These are phyloP conservation scores for Ceratobasidium sp. DNA, from an alignment of 1,284 basidiomycete species.

Conservation along the genomic window DNA sequence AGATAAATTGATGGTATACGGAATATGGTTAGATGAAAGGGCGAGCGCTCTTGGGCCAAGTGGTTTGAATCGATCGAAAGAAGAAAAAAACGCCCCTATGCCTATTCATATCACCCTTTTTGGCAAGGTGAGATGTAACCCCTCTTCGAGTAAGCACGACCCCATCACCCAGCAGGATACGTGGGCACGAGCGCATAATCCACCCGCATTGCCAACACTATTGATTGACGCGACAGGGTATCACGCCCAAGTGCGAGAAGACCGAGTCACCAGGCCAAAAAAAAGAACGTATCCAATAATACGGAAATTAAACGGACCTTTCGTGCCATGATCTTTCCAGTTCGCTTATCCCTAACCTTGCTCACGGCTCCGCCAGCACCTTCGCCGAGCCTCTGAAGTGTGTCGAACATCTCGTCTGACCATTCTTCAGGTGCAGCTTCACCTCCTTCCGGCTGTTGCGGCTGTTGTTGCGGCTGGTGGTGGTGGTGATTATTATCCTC, in stretches of 20 bases:
- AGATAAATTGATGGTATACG: not conserved
- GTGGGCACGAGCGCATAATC: not conserved
- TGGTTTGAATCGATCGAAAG: not conserved
- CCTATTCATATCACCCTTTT: slow-evolving; percentile 6
- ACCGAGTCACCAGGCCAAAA: no score
- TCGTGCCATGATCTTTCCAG: slow-evolving; percentile 84
- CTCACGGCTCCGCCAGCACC: slow-evolving; percentile 96
- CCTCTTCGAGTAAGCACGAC: not conserved
- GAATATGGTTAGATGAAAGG: not conserved
- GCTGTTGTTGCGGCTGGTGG: no score
- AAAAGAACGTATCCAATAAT: not conserved
- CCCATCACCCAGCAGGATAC: not conserved
- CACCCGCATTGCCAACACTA: no score
- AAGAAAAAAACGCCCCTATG: not conserved
- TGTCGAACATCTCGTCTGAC: slow-evolving; percentile 75
- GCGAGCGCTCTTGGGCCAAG: not conserved
- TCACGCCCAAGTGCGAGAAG: no score
- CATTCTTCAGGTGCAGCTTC: slow-evolving; percentile 50
- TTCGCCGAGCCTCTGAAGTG: slow-evolving; percentile 82
- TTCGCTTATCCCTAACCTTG: slow-evolving; percentile 83
- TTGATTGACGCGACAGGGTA: no score
- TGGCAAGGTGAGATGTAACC: not conserved
- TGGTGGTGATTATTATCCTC: slow-evolving; percentile 7
- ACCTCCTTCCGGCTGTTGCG: not conserved
- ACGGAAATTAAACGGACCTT: slow-evolving; percentile 60